phyloP scores from a whole-genome alignment of 1,284 basidiomycete genomes.

The Malassezia yamatoensis region DNA sequence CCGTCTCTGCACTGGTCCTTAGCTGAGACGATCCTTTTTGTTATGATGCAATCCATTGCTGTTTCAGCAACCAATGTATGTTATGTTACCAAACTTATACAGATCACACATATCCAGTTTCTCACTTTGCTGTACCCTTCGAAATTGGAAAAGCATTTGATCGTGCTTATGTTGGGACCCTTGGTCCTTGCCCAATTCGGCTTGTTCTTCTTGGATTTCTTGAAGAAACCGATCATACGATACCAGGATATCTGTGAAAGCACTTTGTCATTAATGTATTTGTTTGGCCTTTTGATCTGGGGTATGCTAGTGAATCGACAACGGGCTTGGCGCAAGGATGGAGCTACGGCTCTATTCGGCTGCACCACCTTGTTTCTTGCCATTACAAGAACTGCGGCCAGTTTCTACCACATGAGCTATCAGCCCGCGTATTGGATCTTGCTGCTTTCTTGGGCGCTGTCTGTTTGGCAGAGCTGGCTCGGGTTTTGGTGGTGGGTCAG shows the following conservation, averaged over 20 bases:
- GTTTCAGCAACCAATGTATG: conserved; percentile 7
- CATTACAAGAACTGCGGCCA: conserved; percentile 39
- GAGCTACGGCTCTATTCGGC: conserved; percentile 89
- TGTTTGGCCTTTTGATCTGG: conserved; percentile 79
- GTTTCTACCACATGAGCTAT: conserved; percentile 43
- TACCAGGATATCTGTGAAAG: conserved; percentile 91
- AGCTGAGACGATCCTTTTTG: conserved; percentile 67
- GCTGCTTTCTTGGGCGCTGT: conserved; percentile 41
- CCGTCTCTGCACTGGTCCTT: conserved; percentile 67
- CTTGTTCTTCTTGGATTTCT: conserved; percentile 63
- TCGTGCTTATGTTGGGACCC: conserved; percentile 76
- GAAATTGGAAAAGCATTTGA: conserved; percentile 74
- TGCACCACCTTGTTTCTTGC: conserved; percentile 48
- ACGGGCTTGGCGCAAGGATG: conserved; percentile 79
- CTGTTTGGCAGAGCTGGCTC: conserved; percentile 47
- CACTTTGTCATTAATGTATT: conserved; percentile 85
- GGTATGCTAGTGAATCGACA: conserved; percentile 78
- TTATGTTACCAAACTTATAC: neutral
- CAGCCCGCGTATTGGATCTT: conserved; percentile 46
- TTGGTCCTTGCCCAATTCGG: conserved; percentile 73
- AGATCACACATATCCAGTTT: conserved; percentile 93
- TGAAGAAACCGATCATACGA: conserved; percentile 61
- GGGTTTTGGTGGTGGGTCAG: conserved; percentile 49
- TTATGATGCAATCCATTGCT: conserved; percentile 73
- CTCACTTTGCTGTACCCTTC: conserved; percentile 91